Evolutionary conservation across 768 basidiomycete species (phyloP), one percentile per base, ranked within the genome.

Genomic region (Termitomyces sp.): DNA sequence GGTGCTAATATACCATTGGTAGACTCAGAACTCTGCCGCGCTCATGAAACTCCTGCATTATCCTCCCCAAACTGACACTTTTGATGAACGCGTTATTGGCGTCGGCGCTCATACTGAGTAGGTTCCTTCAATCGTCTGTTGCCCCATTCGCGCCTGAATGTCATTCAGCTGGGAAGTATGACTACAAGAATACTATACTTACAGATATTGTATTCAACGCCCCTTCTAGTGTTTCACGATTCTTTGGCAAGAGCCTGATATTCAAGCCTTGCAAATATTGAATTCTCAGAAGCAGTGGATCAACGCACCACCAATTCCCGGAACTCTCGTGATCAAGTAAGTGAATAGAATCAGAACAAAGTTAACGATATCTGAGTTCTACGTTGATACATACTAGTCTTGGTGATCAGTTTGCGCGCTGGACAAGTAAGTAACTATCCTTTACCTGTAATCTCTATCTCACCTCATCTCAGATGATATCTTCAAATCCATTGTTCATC

Each of bases 401-500:
- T 12, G 94, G 89, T 7, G 94, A 95, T 64, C 90, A 94, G 68
- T 81, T 98, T 56, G 85, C 91, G 10, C 76, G 91, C 21, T 91
- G 92, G 89, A 93, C 94, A 14, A 96, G 91, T 94, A 58, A 54
- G 25, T 27, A 53, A 35, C 32, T 34, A 21, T 14, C 39, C 5
- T 30, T 16, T 30, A 5, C 8, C 37, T 42, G 23, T 35, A 3
- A 10, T 27, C 17, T 41, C 56, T 30, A 41, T 14, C 23, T 14
- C 43, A 30, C 7, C 39, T 27, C n/a, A 23, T 42, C 23, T 19
- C 49, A 95, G 91, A 95, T 63, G 91, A 90, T 63, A 76, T 93
- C 41, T 96, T 94, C 80, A 91, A 90, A 63, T 94, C 91, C 0
- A 95, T 94, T 0, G 77, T 89, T 1, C 95, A 98, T 69, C 83